Evolutionary conservation across 176 grass and related monocot genomes (phyloP).

Genomic region (Thalia dealbata): DNA sequence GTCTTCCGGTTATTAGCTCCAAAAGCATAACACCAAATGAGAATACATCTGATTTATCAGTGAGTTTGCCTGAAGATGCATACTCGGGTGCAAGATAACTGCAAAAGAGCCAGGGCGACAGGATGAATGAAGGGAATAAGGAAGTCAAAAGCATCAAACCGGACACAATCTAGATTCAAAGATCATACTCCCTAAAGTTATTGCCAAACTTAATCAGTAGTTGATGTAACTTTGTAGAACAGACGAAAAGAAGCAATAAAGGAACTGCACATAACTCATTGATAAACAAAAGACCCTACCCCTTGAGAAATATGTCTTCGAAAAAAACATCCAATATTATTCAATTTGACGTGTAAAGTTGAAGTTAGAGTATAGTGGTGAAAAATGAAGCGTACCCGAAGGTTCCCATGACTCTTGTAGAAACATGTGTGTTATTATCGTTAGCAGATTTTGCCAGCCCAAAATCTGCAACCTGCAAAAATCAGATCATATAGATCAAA

Average conservation of each 20-base stretch:
- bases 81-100: slow-evolving; percentile 98
- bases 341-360: background rate
- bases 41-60: slow-evolving; percentile 93
- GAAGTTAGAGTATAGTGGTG: background rate
- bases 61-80: slow-evolving; percentile 91
- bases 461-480: slow-evolving; percentile 89
- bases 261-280: too few relatives aligned
- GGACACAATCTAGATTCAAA: background rate
- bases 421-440: slow-evolving; percentile 86
- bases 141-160: background rate
- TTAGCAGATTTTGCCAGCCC: slow-evolving; percentile 81
- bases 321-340: background rate
- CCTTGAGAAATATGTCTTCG: background rate
- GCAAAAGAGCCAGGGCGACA: slow-evolving; percentile 12
- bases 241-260: too few relatives aligned
- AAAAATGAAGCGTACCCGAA: slow-evolving; percentile 55
- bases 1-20: slow-evolving; percentile 84
- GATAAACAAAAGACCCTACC: background rate
- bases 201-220: background rate
- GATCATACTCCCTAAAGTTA: background rate
- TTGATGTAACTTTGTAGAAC: background rate
- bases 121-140: background rate
- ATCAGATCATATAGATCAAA: background rate
- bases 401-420: slow-evolving; percentile 89
- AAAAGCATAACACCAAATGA: slow-evolving; percentile 96